Conservation (phyloP, 225 moss, liverwort and hornwort species). For the Lunularia cruciata region DNA sequence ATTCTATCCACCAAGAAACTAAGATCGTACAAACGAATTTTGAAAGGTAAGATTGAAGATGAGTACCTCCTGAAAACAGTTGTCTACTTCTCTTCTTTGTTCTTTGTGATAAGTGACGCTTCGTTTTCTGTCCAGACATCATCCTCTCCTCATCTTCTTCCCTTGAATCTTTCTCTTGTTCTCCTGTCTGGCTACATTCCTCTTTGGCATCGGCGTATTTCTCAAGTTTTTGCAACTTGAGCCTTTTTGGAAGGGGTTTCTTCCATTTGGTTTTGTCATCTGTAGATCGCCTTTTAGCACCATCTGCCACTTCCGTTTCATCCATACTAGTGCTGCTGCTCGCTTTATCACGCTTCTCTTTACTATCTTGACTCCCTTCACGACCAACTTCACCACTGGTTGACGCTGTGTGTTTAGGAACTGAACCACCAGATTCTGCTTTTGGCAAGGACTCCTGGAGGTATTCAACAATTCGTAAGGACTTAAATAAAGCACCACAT, state of each 20-base stretch:
- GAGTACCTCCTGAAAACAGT: conserved; percentile 87
- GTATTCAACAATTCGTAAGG: background rate
- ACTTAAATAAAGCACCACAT: background rate
- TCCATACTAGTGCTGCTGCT: conserved; percentile 58
- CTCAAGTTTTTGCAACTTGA: conserved; percentile 52
- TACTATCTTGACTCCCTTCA: conserved; percentile 77
- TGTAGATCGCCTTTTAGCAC: conserved; percentile 46
- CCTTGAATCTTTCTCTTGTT: conserved; percentile 38
- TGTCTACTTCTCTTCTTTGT: conserved; percentile 94
- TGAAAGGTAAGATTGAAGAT: background rate
- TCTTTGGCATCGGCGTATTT: conserved; percentile 52
- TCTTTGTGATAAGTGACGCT: conserved; percentile 60
- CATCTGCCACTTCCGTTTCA: conserved; percentile 44
- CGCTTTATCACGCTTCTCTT: conserved; percentile 59
- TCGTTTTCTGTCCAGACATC: conserved; percentile 60
- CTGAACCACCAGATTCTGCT: conserved; percentile 76
- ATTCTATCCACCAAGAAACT: no score
- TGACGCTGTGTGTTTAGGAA: conserved; percentile 63
- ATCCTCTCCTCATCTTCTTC: conserved; percentile 62
- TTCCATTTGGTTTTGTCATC: conserved; percentile 66
- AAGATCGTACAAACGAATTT: no score
- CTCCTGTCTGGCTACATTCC: conserved; percentile 39
- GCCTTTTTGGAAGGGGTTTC: conserved; percentile 56
- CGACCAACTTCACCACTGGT: conserved; percentile 60
- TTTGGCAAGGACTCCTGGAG: conserved; percentile 64